These are phyloP conservation scores for Silene noctiflora DNA, from an alignment of 179 eudicot species.

Conservation along the genomic window DNA sequence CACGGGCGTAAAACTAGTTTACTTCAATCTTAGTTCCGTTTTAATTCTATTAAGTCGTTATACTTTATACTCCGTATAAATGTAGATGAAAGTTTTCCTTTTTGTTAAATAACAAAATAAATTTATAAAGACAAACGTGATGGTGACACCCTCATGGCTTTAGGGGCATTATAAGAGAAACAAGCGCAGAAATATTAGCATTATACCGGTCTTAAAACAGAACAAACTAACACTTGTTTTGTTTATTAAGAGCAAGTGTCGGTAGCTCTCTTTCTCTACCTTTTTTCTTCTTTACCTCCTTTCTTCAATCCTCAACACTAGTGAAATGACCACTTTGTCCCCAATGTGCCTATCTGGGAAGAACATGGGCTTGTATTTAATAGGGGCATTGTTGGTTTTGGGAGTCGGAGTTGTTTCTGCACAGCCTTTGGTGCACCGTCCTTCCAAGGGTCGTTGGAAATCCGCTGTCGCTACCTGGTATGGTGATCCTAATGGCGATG, in stretches of 20 bases:
- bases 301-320: neutral
- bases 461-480: slow-evolving; percentile 98
- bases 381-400: slow-evolving; percentile 27
- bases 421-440: slow-evolving; percentile 24
- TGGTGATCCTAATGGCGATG: slow-evolving; percentile 90
- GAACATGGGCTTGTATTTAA: slow-evolving; percentile 14
- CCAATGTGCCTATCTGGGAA: slow-evolving; percentile 13
- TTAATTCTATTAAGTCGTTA: no score
- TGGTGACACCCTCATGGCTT: neutral
- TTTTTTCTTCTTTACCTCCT: neutral
- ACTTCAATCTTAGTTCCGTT: no score
- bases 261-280: slow-evolving; percentile 14
- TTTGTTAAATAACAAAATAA: neutral
- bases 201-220: neutral
- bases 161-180: slow-evolving; percentile 23
- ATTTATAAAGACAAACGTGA: neutral
- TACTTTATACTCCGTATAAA: no score
- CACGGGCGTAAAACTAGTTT: no score
- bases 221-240: slow-evolving; percentile 16
- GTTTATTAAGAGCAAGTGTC: slow-evolving; percentile 22
- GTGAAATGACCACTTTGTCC: slow-evolving; percentile 17
- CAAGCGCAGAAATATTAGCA: neutral
- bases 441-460: slow-evolving; percentile 56
- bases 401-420: slow-evolving; percentile 21
- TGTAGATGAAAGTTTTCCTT: no score